phyloP scores from a whole-genome alignment of 2,329 filamentous ascomycete species.

The Chalaropsis ovoidea region DNA sequence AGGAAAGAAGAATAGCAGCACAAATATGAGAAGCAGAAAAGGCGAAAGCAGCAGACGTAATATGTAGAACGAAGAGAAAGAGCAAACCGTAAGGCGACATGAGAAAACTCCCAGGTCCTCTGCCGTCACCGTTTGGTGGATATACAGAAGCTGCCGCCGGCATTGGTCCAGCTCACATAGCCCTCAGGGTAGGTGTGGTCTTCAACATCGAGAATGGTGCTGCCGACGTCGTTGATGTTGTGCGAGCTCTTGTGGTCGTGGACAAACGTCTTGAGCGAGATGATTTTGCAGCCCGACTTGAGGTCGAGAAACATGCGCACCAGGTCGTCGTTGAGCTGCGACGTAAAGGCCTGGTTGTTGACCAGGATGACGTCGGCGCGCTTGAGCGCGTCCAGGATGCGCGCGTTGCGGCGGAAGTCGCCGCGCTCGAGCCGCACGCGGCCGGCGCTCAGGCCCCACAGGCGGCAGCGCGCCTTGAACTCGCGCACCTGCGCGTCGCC shows the following conservation, averaged over 20 bases:
- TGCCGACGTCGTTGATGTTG: constrained; percentile 68
- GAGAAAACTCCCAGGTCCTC: not conserved
- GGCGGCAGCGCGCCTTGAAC: constrained; percentile 70
- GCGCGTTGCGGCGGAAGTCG: constrained; percentile 66
- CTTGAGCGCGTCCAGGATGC: constrained; percentile 62
- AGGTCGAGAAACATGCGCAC: constrained; percentile 86
- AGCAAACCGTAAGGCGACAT: not conserved
- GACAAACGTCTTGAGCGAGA: constrained; percentile 87
- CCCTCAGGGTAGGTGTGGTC: constrained; percentile 50
- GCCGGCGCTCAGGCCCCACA: constrained; percentile 81
- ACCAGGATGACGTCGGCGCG: constrained; percentile 91
- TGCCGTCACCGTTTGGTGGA: constrained; percentile 57
- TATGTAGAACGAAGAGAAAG: not conserved
- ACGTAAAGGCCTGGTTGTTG: constrained; percentile 94
- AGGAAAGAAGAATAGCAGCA: not conserved
- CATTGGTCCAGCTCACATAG: constrained; percentile 88
- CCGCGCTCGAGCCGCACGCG: constrained; percentile 69
- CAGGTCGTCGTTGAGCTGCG: constrained; percentile 72
- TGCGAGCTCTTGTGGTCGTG: constrained; percentile 67
- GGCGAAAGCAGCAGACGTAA: not conserved
- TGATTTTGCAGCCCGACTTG: constrained; percentile 79
- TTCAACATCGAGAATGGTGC: constrained; percentile 70
- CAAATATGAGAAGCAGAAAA: constrained; percentile 1
- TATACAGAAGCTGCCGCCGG: constrained; percentile 77
- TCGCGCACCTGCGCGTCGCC: constrained; percentile 72